Conservation (phyloP, 2,329 filamentous ascomycete species). For the Colletotrichum navitas region DNA sequence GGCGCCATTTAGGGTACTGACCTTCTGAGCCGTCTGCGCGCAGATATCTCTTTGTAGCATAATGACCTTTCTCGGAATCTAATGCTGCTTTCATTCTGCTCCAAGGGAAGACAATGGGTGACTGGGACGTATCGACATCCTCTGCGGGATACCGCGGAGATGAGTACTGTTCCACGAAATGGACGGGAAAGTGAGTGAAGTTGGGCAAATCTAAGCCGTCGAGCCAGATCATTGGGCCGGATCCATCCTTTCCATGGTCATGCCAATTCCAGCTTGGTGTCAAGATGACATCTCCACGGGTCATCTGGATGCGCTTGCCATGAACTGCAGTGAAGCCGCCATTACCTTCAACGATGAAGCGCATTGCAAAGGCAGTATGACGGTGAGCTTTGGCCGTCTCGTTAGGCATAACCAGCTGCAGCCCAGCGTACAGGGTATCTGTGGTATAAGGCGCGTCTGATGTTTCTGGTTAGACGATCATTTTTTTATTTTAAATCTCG, state of each 20-base stretch:
- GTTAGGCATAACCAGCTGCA: constrained; percentile 66
- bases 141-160: constrained; percentile 57
- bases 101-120: constrained; percentile 64
- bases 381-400: constrained; percentile 66
- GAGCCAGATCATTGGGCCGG: constrained; percentile 67
- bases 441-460: constrained; percentile 64
- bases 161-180: constrained; percentile 65
- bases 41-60: constrained; percentile 50
- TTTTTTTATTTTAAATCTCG: too few species aligned
- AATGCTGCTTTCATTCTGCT: constrained; percentile 56
- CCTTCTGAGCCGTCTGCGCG: constrained; percentile 49
- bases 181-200: constrained; percentile 63
- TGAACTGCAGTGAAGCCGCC: constrained; percentile 68
- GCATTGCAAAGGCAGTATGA: constrained; percentile 66
- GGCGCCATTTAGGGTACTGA: constrained; percentile 32
- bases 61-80: constrained; percentile 51
- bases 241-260: constrained; percentile 67
- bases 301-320: constrained; percentile 62
- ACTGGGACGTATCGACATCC: constrained; percentile 54
- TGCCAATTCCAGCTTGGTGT: constrained; percentile 69
- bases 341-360: constrained; percentile 67
- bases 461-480: not conserved
- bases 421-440: constrained; percentile 66
- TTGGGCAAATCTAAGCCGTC: constrained; percentile 66
- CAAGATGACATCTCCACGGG: constrained; percentile 64